Evolutionary conservation across 148 eudicot species (phyloP).

Genomic region (Suaeda aralocaspica): DNA sequence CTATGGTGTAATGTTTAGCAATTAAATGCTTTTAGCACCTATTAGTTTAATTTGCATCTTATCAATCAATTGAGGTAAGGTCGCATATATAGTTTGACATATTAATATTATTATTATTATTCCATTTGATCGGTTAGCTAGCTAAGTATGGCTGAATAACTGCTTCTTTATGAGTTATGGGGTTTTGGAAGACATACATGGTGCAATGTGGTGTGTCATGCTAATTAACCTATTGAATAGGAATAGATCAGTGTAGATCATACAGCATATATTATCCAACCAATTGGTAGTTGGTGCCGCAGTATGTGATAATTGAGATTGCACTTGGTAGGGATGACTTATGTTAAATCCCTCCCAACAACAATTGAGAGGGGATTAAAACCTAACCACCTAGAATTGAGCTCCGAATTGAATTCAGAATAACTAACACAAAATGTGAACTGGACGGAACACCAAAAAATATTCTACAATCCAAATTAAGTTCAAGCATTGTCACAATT

Average conservation of each 20-base stretch:
- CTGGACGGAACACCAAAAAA: too few relatives aligned
- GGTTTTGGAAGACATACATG: background rate
- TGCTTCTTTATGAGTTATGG: conserved; percentile 2
- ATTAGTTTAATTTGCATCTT: background rate
- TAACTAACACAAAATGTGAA: too few relatives aligned
- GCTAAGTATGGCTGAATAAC: background rate
- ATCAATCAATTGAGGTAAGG: conserved; percentile 15
- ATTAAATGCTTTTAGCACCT: conserved; percentile 12
- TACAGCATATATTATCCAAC: too few relatives aligned
- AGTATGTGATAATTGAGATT: too few relatives aligned
- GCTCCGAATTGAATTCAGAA: too few relatives aligned
- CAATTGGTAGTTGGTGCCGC: too few relatives aligned
- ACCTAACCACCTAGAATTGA: too few relatives aligned
- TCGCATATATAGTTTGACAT: conserved; percentile 8
- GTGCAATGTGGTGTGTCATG: background rate
- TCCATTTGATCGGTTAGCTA: background rate
- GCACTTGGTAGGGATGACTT: too few relatives aligned
- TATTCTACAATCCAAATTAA: too few relatives aligned
- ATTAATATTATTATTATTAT: background rate
- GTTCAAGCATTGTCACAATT: too few relatives aligned
- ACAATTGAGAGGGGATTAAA: too few relatives aligned
- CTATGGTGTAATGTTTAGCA: conserved; percentile 4
- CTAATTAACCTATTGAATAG: background rate
- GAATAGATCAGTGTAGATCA: background rate
- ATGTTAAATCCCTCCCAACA: too few relatives aligned